These are phyloP conservation scores for Xerophyta viscosa DNA, from an alignment of 106 monocot species.

Conservation along the genomic window DNA sequence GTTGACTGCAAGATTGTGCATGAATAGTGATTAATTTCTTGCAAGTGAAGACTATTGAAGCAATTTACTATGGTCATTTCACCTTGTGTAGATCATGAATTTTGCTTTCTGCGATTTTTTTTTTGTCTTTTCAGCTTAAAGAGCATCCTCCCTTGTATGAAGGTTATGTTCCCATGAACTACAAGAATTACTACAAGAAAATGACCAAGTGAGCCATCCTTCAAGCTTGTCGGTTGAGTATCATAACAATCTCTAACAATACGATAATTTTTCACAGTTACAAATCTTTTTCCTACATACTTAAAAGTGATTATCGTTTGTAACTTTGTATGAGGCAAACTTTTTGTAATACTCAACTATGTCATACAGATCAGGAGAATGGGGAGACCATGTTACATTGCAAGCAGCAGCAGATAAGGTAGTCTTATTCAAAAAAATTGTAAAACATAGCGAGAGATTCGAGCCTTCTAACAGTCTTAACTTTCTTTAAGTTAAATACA, in stretches of 20 bases:
- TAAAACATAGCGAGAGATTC: too few relatives aligned
- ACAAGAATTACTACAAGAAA: constrained; percentile 85
- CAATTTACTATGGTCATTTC: too few relatives aligned
- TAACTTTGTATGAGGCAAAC: too few relatives aligned
- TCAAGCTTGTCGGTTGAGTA: constrained; percentile 4
- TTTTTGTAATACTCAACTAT: constrained; percentile 8
- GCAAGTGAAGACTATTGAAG: too few relatives aligned
- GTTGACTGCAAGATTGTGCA: too few relatives aligned
- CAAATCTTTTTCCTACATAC: not conserved
- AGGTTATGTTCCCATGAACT: constrained; percentile 98
- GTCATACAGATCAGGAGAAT: constrained; percentile 78
- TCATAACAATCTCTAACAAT: constrained; percentile 1
- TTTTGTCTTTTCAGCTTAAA: constrained; percentile 79
- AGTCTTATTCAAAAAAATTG: not conserved
- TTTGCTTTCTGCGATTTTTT: not conserved
- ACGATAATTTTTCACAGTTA: not conserved
- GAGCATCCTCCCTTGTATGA: constrained; percentile 66
- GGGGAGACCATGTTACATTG: constrained; percentile 98
- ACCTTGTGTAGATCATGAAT: too few relatives aligned
- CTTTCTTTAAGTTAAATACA: too few relatives aligned
- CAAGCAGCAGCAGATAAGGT: constrained; percentile 99
- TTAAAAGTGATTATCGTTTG: too few relatives aligned
- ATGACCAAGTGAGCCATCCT: constrained; percentile 70
- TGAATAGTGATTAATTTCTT: too few relatives aligned
- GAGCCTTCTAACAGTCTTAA: too few relatives aligned